Evolutionary conservation across 176 grass and related monocot species (phyloP), one percentile per base, ranked within the genome.

Genomic region (Oryza australiensis): DNA sequence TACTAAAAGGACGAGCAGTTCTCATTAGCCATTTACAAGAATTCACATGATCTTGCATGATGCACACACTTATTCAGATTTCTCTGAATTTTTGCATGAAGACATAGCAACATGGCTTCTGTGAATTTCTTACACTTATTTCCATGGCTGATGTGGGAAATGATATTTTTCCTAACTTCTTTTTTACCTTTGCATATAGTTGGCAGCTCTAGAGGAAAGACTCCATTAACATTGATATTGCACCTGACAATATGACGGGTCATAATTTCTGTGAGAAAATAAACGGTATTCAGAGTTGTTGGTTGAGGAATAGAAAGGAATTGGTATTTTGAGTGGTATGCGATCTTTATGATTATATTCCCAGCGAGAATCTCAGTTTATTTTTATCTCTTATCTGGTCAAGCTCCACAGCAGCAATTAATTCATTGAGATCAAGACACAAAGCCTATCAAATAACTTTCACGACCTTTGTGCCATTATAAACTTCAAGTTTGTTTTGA

Each of bases 321-420:
- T 98, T 16, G 95, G 95, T 76, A 90, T 98, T 84, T 98, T 81
- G 90, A 98, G 80, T 91, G 95, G 95, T 95, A 93, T 43, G 62
- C 43, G 48, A 46, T 82, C 63, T 76, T 88, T 73, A 26, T 67
- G 43, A 62, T 62, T 66, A 10, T 78, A 10, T 51, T 70, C 11
- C 30, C 57, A 70, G 38, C n/a, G 3, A 26, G 57, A 34, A 37
- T 28, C 55, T 2, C 48, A 41, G 27, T 71, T 71, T 24, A 14
- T 59, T 57, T 57, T 73, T 42, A 40, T 64, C 29, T 42, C 20
- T 81, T 70, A 53, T 12, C 66, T 83, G 11, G 4, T 62, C 6
- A 53, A 42, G 63, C 14, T 13, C 65, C 77, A 28, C 1, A 53
- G 11, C 5, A 38, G 4, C 5, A 7, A 55, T 73, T 22, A 40